These are phyloP conservation scores for Cryptosporidium sp. DNA, from an alignment of 169 alveolate genomes.

Conservation along the genomic window DNA sequence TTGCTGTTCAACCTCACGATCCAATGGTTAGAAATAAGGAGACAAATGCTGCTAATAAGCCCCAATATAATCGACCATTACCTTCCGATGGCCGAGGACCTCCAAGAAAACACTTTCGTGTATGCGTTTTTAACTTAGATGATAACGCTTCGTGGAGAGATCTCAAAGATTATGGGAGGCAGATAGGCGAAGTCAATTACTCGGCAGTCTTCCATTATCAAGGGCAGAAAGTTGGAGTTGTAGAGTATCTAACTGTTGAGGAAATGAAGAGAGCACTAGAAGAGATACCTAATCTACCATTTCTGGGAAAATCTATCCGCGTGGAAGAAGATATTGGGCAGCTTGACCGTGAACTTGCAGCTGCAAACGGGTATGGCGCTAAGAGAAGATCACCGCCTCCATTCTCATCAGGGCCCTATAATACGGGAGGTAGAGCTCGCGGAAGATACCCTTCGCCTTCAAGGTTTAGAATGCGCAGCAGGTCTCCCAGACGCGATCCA, in stretches of 20 bases:
- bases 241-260: slow-evolving; percentile 83
- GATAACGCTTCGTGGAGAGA: slow-evolving; percentile 90
- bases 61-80: slow-evolving; percentile 70
- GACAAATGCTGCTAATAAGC: slow-evolving; percentile 45
- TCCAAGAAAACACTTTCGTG: slow-evolving; percentile 78
- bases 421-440: slow-evolving; percentile 15
- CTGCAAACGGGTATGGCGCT: slow-evolving; percentile 72
- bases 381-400: slow-evolving; percentile 75
- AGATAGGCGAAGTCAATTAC: slow-evolving; percentile 87
- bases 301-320: slow-evolving; percentile 61
- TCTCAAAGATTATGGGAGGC: slow-evolving; percentile 87
- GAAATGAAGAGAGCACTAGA: slow-evolving; percentile 83
- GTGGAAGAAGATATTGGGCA: slow-evolving; percentile 74
- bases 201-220: slow-evolving; percentile 84
- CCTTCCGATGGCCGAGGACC: slow-evolving; percentile 76
- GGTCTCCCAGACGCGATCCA: slow-evolving; percentile 73
- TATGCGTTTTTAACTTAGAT: slow-evolving; percentile 84
- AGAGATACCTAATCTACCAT: slow-evolving; percentile 74
- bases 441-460: slow-evolving; percentile 70
- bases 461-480: slow-evolving; percentile 60
- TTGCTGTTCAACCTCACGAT: slow-evolving; percentile 78
- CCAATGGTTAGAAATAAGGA: slow-evolving; percentile 75
- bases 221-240: slow-evolving; percentile 83
- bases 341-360: slow-evolving; percentile 68
- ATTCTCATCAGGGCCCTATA: slow-evolving; percentile 71